Percentiles rank a stretch among this genome's conserved stretches.
Conservation (phyloP, 768 basidiomycete species). For the Mycena rebaudengoi region DNA sequence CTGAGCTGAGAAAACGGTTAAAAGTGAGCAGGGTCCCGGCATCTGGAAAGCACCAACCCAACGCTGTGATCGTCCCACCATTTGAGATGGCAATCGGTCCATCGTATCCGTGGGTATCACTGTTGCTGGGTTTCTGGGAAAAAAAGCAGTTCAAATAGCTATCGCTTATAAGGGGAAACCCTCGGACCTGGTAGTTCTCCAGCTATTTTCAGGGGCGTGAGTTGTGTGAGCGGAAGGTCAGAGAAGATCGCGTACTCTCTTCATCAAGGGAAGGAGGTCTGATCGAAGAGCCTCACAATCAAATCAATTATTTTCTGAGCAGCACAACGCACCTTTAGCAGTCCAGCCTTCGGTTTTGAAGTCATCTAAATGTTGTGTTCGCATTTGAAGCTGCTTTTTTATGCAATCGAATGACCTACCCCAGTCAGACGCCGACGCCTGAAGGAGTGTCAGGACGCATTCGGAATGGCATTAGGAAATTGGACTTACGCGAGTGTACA, state of each 20-base stretch:
- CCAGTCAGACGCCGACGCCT: slow-evolving; percentile 79
- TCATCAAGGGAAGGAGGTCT: slow-evolving; percentile 79
- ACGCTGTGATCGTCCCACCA: slow-evolving; percentile 67
- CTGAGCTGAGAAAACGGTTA: slow-evolving; percentile 49
- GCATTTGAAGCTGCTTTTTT: not conserved
- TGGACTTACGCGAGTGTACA: slow-evolving; percentile 68
- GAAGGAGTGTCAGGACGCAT: not conserved
- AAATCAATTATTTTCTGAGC: not conserved
- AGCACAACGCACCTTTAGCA: slow-evolving; percentile 54
- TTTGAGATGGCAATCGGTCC: slow-evolving; percentile 81
- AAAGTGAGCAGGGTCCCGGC: not conserved
- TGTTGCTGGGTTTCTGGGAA: slow-evolving; percentile 76
- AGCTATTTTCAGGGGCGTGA: slow-evolving; percentile 45
- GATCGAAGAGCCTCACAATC: slow-evolving; percentile 4
- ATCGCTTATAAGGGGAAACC: too few relatives aligned
- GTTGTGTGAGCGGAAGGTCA: not conserved
- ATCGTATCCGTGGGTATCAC: slow-evolving; percentile 72
- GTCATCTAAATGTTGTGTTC: slow-evolving; percentile 58
- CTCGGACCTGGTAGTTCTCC: slow-evolving; percentile 84
- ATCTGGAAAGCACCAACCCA: too few relatives aligned
- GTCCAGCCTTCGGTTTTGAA: slow-evolving; percentile 79
- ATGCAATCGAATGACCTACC: slow-evolving; percentile 47
- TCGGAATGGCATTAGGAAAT: not conserved
- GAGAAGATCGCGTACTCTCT: slow-evolving; percentile 51
- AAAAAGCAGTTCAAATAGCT: too few relatives aligned